Evolutionary conservation across 495 filamentous ascomycete genomes (phyloP).

Genomic region (Talaromyces liani): DNA sequence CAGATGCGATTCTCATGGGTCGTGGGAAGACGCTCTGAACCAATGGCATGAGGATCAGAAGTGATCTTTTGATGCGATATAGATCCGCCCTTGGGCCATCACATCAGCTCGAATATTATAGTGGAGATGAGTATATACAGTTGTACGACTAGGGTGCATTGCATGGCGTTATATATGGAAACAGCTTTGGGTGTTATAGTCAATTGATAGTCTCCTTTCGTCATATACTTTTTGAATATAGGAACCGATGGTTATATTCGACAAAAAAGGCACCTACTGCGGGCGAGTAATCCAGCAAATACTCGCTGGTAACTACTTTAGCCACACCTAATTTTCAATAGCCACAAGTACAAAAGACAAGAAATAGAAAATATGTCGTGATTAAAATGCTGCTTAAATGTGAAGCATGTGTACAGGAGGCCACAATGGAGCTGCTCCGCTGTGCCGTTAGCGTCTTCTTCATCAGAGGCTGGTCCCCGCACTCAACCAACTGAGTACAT

Average conservation of each 20-base stretch:
- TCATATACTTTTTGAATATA: neutral
- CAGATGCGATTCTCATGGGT: slow-evolving; percentile 53
- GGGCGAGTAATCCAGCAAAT: neutral
- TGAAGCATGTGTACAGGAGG: neutral
- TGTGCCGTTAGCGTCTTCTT: slow-evolving; percentile 3
- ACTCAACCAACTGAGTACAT: slow-evolving; percentile 26
- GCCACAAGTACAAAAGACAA: neutral
- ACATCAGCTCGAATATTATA: neutral
- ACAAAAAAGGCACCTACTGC: neutral
- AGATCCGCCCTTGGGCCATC: neutral
- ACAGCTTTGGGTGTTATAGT: neutral
- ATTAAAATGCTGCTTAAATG: neutral
- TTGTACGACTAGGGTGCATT: slow-evolving; percentile 6
- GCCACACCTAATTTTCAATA: no score
- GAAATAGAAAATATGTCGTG: no score
- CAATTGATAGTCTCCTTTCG: neutral
- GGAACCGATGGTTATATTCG: neutral
- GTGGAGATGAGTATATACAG: neutral
- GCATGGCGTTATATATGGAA: slow-evolving; percentile 6
- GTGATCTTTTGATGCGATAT: neutral
- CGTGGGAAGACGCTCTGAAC: slow-evolving; percentile 59
- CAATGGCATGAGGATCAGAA: slow-evolving; percentile 39
- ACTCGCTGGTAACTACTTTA: neutral
- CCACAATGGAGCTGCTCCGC: slow-evolving; percentile 3
- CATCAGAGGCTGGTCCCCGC: slow-evolving; percentile 23